Evolutionary conservation across 1,139 yeast genomes (phyloP).

Genomic region (Zygosaccharomyces sapae): DNA sequence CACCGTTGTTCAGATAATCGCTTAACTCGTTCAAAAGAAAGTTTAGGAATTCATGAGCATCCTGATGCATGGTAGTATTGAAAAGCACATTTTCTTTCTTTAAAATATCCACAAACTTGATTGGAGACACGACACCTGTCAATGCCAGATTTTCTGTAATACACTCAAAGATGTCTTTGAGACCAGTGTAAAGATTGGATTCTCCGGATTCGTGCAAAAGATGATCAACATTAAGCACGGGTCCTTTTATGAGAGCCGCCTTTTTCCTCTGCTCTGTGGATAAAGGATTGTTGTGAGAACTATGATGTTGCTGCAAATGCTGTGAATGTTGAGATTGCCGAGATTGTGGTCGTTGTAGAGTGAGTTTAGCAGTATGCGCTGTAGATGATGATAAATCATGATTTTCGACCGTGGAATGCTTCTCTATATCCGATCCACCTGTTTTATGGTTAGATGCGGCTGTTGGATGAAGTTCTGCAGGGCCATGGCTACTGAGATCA

Average conservation of each 20-base stretch:
- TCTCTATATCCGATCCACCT: background rate
- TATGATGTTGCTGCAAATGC: constrained; percentile 4
- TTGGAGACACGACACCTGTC: constrained; percentile 84
- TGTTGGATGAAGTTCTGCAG: constrained; percentile 5
- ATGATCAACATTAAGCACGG: constrained; percentile 75
- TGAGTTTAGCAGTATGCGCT: background rate
- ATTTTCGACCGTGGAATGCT: background rate
- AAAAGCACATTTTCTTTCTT: constrained; percentile 81
- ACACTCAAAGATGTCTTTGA: constrained; percentile 81
- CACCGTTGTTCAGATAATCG: constrained; percentile 51
- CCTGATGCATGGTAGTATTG: constrained; percentile 93
- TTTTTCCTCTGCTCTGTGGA: constrained; percentile 73
- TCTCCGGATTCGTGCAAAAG: constrained; percentile 19
- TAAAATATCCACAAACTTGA: constrained; percentile 63
- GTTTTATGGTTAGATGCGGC: background rate
- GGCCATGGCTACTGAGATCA: background rate
- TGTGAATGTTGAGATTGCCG: background rate
- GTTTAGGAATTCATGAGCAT: constrained; percentile 94
- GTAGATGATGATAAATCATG: background rate
- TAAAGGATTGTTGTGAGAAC: constrained; percentile 5
- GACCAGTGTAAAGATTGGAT: constrained; percentile 62
- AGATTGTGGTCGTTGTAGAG: background rate
- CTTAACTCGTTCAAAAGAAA: constrained; percentile 77
- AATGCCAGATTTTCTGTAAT: constrained; percentile 67
- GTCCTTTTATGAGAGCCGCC: constrained; percentile 76